Evolutionary conservation across 1,284 basidiomycete genomes (phyloP).

Genomic region (Moniliophthora roreri): DNA sequence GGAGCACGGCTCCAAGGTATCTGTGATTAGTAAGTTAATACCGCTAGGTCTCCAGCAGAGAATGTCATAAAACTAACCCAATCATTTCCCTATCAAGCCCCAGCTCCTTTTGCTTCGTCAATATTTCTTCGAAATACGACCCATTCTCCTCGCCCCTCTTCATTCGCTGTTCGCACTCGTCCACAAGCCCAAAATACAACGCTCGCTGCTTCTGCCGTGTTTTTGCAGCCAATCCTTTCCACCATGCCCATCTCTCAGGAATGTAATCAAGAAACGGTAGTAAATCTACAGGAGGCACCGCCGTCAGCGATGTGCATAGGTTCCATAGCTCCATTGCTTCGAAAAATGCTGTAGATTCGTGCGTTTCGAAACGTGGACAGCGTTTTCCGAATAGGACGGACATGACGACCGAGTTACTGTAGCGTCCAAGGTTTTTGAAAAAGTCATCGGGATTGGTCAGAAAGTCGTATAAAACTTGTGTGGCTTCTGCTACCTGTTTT

Average conservation of each 20-base stretch:
- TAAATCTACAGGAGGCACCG: conserved; percentile 28
- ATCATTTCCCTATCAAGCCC: conserved; percentile 8
- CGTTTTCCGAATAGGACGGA: conserved; percentile 33
- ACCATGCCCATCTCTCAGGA: conserved; percentile 27
- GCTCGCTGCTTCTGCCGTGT: conserved; percentile 20
- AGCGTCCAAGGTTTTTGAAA: conserved; percentile 28
- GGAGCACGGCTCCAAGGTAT: conserved; percentile 19
- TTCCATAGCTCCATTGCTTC: conserved; percentile 24
- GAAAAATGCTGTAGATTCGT: conserved; percentile 20
- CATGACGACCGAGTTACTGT: conserved; percentile 28
- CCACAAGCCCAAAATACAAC: conserved; percentile 19
- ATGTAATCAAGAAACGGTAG: conserved; percentile 28
- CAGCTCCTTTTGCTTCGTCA: conserved; percentile 7
- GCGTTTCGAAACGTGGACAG: conserved; percentile 20
- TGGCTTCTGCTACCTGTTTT: conserved; percentile 24
- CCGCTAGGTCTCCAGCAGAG: neutral
- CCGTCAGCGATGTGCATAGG: conserved; percentile 23
- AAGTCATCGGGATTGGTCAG: conserved; percentile 29
- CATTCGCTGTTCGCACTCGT: conserved; percentile 10
- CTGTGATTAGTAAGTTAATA: conserved; percentile 6
- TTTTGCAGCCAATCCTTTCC: conserved; percentile 21
- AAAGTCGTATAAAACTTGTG: conserved; percentile 33
- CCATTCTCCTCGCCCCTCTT: conserved; percentile 8
- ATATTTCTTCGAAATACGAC: conserved; percentile 10
- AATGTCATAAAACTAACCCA: conserved; percentile 6